These are phyloP conservation scores for Blepharisma stoltei DNA, from an alignment of 73 alveolate genomes.

Conservation along the genomic window DNA sequence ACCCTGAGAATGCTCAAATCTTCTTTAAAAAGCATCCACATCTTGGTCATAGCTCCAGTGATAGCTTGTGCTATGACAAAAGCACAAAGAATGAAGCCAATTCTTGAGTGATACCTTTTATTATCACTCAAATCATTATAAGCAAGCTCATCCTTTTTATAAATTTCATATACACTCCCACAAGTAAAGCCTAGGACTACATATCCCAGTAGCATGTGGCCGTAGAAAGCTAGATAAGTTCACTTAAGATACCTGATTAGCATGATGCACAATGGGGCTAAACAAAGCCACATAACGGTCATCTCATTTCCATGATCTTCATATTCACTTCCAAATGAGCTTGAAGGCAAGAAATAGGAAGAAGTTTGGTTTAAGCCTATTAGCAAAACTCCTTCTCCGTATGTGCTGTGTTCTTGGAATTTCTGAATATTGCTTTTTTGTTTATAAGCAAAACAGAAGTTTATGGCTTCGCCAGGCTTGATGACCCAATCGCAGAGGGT, in stretches of 20 bases:
- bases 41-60: background rate
- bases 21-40: background rate
- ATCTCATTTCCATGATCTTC: conserved; percentile 16
- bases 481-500: background rate
- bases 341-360: background rate
- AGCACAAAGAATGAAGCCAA: background rate
- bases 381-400: background rate
- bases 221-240: background rate
- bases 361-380: background rate
- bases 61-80: background rate
- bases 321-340: background rate
- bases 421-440: background rate
- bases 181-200: background rate
- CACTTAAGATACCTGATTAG: conserved; percentile 12
- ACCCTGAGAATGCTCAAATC: background rate
- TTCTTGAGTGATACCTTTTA: background rate
- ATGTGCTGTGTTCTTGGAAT: background rate
- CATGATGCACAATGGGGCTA: background rate
- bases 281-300: conserved; percentile 27
- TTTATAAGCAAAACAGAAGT: background rate
- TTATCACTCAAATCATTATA: background rate
- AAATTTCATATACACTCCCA: background rate
- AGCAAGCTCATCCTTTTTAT: background rate
- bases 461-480: background rate
- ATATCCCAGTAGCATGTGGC: background rate